Percentiles rank a stretch among this genome's conserved stretches.
These are phyloP conservation scores for Dendrocalamus latiflorus DNA, from an alignment of 202 grass and related monocot genomes.

Conservation along the genomic window DNA sequence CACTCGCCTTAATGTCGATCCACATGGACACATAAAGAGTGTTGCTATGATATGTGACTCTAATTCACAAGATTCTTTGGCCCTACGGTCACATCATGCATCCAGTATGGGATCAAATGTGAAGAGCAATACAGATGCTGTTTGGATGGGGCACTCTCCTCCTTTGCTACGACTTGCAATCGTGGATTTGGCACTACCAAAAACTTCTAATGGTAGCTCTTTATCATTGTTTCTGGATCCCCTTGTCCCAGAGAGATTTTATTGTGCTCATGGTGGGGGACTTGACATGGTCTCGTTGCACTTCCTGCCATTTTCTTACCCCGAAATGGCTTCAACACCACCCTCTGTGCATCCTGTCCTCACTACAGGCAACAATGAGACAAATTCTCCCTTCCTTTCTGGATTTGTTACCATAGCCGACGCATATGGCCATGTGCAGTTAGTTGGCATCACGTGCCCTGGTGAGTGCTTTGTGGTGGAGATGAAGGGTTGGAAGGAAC, in stretches of 20 bases:
- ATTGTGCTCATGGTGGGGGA: constrained; percentile 91
- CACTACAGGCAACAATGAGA: constrained; percentile 46
- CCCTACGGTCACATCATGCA: constrained; percentile 24
- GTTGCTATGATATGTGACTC: constrained; percentile 90
- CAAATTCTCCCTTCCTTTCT: constrained; percentile 49
- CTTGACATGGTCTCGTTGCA: constrained; percentile 72
- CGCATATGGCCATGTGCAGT: constrained; percentile 70
- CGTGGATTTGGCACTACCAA: constrained; percentile 72
- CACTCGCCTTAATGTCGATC: constrained; percentile 54
- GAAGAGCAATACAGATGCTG: constrained; percentile 37
- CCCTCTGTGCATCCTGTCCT: constrained; percentile 82
- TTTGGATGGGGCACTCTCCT: constrained; percentile 53
- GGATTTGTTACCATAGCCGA: constrained; percentile 76
- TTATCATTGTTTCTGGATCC: constrained; percentile 81
- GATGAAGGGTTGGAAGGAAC: constrained; percentile 92
- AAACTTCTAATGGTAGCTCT: constrained; percentile 32
- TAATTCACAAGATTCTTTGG: constrained; percentile 39
- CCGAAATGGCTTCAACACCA: constrained; percentile 55
- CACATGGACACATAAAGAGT: constrained; percentile 56
- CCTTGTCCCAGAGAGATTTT: constrained; percentile 79
- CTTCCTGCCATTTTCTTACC: constrained; percentile 80
- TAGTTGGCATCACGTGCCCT: constrained; percentile 62
- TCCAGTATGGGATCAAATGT: constrained; percentile 44
- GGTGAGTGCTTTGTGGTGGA: constrained; percentile 85
- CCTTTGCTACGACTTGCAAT: constrained; percentile 79